A percentile compares a stretch with the other conserved stretches of the same genome.
These are phyloP conservation scores for Mycena epipterygia DNA, from an alignment of 768 basidiomycete species.

Conservation along the genomic window DNA sequence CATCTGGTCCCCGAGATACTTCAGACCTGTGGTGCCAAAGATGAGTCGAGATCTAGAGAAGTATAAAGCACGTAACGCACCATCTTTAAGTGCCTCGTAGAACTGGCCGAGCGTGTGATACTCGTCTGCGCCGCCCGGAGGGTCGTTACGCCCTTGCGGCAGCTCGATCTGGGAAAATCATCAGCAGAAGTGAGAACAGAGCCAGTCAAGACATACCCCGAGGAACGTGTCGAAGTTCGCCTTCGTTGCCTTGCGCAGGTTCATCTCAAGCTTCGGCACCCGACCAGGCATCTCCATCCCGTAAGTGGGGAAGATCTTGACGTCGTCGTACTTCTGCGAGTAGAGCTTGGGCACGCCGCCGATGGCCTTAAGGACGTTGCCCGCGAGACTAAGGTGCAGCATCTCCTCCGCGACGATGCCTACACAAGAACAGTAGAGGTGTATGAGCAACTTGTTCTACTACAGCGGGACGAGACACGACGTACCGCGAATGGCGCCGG, in stretches of 20 bases:
- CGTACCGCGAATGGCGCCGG: constrained; percentile 7
- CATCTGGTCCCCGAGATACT: constrained; percentile 5
- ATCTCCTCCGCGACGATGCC: constrained; percentile 45
- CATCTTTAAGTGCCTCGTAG: constrained; percentile 25
- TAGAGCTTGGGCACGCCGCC: constrained; percentile 41
- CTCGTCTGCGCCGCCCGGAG: constrained; percentile 23
- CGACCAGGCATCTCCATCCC: constrained; percentile 1
- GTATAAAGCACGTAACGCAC: neutral
- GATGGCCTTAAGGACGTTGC: constrained; percentile 40
- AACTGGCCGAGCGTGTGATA: constrained; percentile 34
- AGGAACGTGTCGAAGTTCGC: constrained; percentile 9
- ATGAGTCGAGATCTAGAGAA: neutral
- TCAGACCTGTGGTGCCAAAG: neutral
- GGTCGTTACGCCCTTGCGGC: constrained; percentile 17
- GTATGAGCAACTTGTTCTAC: constrained; percentile 3
- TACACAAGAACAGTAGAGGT: constrained; percentile 8
- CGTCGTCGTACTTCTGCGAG: constrained; percentile 5
- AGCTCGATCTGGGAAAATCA: constrained; percentile 24
- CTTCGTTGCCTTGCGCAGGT: neutral
- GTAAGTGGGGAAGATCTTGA: constrained; percentile 20
- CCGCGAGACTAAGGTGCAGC: constrained; percentile 44
- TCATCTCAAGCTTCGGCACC: constrained; percentile 9
- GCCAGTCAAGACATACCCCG: constrained; percentile 6
- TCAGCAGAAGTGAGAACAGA: neutral
- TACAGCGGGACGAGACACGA: neutral